Percentiles rank a stretch among this genome's conserved stretches.
Conservation (phyloP, 2,329 filamentous ascomycete genomes). For the Cryphonectria radicalis region DNA sequence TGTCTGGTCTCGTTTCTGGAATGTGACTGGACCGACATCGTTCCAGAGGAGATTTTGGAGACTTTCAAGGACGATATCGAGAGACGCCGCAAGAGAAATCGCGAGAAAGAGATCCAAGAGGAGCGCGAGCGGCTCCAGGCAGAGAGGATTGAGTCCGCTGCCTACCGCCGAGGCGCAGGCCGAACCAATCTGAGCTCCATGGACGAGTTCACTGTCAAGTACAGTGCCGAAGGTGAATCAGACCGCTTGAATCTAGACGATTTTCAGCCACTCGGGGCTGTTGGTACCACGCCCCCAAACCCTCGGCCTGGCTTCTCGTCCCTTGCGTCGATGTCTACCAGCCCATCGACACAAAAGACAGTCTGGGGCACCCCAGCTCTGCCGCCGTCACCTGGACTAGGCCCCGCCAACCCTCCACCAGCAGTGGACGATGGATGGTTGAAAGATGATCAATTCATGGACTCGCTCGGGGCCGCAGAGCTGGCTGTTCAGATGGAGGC, state of each 20-base stretch:
- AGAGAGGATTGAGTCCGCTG: conserved; percentile 76
- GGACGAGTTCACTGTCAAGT: conserved; percentile 41
- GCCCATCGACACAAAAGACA: conserved; percentile 75
- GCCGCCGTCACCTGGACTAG: conserved; percentile 57
- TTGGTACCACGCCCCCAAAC: conserved; percentile 59
- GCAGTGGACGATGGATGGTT: conserved; percentile 79
- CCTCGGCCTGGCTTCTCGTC: conserved; percentile 66
- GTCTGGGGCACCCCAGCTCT: conserved; percentile 90
- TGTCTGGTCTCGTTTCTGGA: conserved; percentile 90
- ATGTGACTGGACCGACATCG: conserved; percentile 93
- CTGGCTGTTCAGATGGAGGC: conserved; percentile 63
- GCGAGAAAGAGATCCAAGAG: conserved; percentile 82
- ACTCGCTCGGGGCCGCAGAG: conserved; percentile 67
- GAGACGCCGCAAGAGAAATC: conserved; percentile 73
- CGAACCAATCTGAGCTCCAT: conserved; percentile 45
- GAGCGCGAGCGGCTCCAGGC: conserved; percentile 84
- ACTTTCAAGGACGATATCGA: conserved; percentile 79
- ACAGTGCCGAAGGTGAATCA: conserved; percentile 37
- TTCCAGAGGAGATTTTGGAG: conserved; percentile 74
- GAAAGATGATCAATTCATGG: conserved; percentile 76
- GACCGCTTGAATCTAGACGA: conserved; percentile 58
- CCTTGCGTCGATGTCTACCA: conserved; percentile 79
- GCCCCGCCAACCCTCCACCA: conserved; percentile 43
- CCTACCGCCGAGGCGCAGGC: conserved; percentile 58
- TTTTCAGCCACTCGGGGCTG: conserved; percentile 65